These are phyloP conservation scores for Solanum chaucha DNA, from an alignment of 257 asterid species.

Conservation along the genomic window DNA sequence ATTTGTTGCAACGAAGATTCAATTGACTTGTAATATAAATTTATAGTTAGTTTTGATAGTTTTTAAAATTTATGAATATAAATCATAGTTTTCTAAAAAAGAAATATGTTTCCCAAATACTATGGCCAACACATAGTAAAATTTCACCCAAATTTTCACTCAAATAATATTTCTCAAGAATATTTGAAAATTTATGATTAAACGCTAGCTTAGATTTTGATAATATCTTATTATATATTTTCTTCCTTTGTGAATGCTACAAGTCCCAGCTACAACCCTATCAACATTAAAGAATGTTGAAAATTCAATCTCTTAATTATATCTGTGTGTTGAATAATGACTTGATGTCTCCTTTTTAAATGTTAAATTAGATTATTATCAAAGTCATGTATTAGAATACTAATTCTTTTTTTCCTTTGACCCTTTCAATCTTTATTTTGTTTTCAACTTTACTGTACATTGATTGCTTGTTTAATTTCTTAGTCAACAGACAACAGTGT, in stretches of 20 bases:
- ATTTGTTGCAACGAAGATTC: too few species aligned
- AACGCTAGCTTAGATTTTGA: not conserved
- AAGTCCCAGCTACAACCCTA: not conserved
- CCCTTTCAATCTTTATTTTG: not conserved
- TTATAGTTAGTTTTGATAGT: too few species aligned
- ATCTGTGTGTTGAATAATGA: not conserved
- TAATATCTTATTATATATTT: not conserved
- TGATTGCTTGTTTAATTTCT: not conserved
- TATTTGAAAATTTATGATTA: accelerated
- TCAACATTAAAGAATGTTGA: not conserved
- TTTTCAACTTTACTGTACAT: not conserved
- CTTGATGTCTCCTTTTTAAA: not conserved
- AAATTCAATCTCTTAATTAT: not conserved
- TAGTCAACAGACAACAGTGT: not conserved
- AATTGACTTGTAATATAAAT: too few species aligned
- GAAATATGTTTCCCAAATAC: too few species aligned
- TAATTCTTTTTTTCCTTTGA: not conserved
- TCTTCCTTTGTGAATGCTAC: not conserved
- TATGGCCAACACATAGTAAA: too few species aligned
- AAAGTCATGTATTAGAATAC: not conserved
- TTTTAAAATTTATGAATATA: too few species aligned
- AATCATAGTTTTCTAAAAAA: too few species aligned
- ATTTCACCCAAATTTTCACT: too few species aligned
- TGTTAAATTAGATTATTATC: not conserved
- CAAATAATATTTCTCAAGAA: too few species aligned